These are phyloP conservation scores for Hemerocallis citrina DNA, from an alignment of 106 monocot species.

Conservation along the genomic window DNA sequence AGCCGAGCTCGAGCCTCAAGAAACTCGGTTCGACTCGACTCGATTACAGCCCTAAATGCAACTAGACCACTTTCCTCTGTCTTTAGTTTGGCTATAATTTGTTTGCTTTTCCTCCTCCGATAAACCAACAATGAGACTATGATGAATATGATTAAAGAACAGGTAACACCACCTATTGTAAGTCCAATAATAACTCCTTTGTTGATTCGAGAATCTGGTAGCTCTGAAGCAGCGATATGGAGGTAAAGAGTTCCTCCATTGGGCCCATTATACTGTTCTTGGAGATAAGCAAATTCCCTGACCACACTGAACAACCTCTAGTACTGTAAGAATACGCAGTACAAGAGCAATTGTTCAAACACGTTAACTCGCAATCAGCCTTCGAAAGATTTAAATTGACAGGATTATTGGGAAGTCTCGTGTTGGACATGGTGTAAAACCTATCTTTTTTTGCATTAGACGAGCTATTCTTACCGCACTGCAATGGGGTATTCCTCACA, in stretches of 20 bases:
- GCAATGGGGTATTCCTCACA: slow-evolving; percentile 10
- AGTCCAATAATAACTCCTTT: neutral
- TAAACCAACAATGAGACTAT: neutral
- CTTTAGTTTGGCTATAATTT: neutral
- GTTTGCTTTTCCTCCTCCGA: neutral
- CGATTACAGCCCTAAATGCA: no score
- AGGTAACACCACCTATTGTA: neutral
- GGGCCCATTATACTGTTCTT: neutral
- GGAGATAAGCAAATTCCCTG: slow-evolving; percentile 1
- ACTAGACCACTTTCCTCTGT: neutral
- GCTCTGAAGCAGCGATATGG: slow-evolving; percentile 15
- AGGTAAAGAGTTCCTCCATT: neutral
- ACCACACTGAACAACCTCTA: slow-evolving; percentile 5
- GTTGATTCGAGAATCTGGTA: slow-evolving; percentile 1
- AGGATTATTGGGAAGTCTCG: slow-evolving; percentile 8
- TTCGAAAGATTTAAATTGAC: neutral
- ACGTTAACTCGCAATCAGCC: neutral
- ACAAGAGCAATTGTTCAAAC: slow-evolving; percentile 21
- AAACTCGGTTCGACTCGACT: no score
- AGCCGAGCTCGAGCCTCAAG: no score
- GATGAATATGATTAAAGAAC: neutral
- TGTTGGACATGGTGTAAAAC: slow-evolving; percentile 1
- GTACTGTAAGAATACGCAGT: slow-evolving; percentile 15
- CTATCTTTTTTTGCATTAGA: neutral
- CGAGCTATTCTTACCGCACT: neutral